Evolutionary conservation across 257 asterid species (phyloP).

Genomic region (Lantana camara): DNA sequence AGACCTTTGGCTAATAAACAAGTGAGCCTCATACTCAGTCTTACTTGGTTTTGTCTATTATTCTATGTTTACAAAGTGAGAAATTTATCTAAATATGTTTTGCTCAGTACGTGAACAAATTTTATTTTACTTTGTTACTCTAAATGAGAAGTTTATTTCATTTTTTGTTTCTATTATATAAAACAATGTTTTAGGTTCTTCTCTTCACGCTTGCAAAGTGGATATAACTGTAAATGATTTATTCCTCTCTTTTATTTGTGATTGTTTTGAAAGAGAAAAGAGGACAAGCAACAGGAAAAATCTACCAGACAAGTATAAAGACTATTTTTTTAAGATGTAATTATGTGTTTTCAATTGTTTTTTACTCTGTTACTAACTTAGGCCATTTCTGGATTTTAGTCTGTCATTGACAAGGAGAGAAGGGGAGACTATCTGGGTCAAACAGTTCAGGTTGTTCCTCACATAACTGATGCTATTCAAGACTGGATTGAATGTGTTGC

Average conservation of each 20-base stretch:
- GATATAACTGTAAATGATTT: too few relatives aligned
- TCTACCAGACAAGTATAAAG: slow-evolving; percentile 77
- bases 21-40: slow-evolving; percentile 54
- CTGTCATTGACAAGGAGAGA: slow-evolving; percentile 75
- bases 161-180: too few relatives aligned
- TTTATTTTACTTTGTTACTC: too few relatives aligned
- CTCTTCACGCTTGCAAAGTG: too few relatives aligned
- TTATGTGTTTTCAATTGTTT: slow-evolving; percentile 8
- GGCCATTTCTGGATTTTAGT: slow-evolving; percentile 35
- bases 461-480: slow-evolving; percentile 83
- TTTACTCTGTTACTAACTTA: slow-evolving; percentile 6
- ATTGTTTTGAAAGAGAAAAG: too few relatives aligned
- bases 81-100: too few relatives aligned
- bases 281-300: slow-evolving; percentile 95
- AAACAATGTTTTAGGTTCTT: too few relatives aligned
- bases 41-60: too few relatives aligned
- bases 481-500: slow-evolving; percentile 86
- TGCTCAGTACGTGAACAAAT: too few relatives aligned
- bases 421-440: slow-evolving; percentile 75
- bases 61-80: background rate
- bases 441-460: slow-evolving; percentile 88
- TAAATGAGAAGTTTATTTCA: too few relatives aligned
- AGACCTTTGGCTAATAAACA: slow-evolving; percentile 93
- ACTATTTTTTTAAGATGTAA: too few relatives aligned
- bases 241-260: too few relatives aligned